These are phyloP conservation scores for Teunomyces panamensis DNA, from an alignment of 805 yeast genomes.

Conservation along the genomic window DNA sequence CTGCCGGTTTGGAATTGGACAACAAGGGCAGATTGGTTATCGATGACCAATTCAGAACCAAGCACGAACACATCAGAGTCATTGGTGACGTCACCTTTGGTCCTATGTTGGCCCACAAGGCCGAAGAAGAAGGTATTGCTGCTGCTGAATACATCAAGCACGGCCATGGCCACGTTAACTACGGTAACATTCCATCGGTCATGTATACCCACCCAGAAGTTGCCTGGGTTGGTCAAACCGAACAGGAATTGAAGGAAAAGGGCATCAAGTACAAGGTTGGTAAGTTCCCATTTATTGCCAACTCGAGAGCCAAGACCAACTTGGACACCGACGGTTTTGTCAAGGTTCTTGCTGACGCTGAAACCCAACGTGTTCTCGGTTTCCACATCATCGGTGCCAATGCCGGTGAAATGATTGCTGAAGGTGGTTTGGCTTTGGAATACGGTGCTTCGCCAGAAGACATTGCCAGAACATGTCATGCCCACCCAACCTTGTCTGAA, in stretches of 20 bases:
- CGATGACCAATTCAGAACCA: conserved; percentile 90
- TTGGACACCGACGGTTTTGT: conserved; percentile 96
- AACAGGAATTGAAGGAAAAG: conserved; percentile 88
- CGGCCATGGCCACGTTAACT: conserved; percentile 98
- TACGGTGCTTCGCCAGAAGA: conserved; percentile 99
- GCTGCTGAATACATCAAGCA: conserved; percentile 91
- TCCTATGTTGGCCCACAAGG: conserved; percentile 99
- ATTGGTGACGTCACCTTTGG: conserved; percentile 99
- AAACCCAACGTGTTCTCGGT: conserved; percentile 94
- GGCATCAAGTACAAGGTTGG: conserved; percentile 92
- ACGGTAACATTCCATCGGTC: conserved; percentile 95
- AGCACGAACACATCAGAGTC: conserved; percentile 89
- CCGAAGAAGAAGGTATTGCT: conserved; percentile 99
- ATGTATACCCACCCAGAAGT: conserved; percentile 99
- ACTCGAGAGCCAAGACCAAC: conserved; percentile 99
- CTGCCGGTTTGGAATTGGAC: conserved; percentile 86
- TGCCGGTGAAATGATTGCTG: conserved; percentile 99
- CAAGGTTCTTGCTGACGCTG: conserved; percentile 92
- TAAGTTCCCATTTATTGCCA: conserved; percentile 97
- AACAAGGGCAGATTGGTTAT: conserved; percentile 91
- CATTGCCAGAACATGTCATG: conserved; percentile 95
- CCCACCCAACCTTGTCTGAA: conserved; percentile 97
- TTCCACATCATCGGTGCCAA: conserved; percentile 96
- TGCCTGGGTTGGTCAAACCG: conserved; percentile 98
- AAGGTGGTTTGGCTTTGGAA: conserved; percentile 95